Evolutionary conservation across 176 grass and related monocot genomes (phyloP).

Genomic region (Cenchrus purpureus): DNA sequence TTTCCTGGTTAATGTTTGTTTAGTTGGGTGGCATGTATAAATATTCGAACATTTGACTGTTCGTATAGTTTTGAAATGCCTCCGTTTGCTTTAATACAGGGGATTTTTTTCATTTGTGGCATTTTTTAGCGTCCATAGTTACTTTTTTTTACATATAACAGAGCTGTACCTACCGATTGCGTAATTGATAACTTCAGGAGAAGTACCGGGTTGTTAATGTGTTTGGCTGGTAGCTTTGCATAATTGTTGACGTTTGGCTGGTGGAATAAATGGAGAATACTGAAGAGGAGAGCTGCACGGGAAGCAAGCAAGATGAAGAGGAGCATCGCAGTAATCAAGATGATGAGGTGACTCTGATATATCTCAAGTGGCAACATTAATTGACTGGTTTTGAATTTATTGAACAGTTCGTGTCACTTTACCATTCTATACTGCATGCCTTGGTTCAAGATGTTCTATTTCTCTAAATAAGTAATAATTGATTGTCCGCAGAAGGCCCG

Average conservation of each 20-base stretch:
- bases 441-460: conserved; percentile 2
- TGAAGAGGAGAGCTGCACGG: conserved; percentile 41
- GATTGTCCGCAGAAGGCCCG: conserved; percentile 56
- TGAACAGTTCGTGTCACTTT: background rate
- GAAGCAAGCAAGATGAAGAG: conserved; percentile 49
- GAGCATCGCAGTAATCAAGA: conserved; percentile 39
- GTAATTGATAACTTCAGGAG: background rate
- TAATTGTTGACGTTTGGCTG: conserved; percentile 17
- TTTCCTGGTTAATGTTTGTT: conserved; percentile 5
- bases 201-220: conserved; percentile 19
- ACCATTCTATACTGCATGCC: background rate
- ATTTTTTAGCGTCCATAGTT: background rate
- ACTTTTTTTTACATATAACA: background rate
- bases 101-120: background rate
- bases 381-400: background rate
- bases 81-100: conserved; percentile 21
- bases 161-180: background rate
- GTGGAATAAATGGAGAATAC: conserved; percentile 54
- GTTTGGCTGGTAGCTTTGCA: conserved; percentile 22
- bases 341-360: conserved; percentile 55
- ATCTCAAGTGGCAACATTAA: conserved; percentile 4
- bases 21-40: background rate
- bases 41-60: background rate
- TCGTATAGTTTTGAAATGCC: conserved; percentile 8
- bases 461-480: conserved; percentile 27